Evolutionary conservation across 2,329 filamentous ascomycete species (phyloP), one percentile per base, ranked within the genome.

Genomic region (Arthrinium puccinioides): DNA sequence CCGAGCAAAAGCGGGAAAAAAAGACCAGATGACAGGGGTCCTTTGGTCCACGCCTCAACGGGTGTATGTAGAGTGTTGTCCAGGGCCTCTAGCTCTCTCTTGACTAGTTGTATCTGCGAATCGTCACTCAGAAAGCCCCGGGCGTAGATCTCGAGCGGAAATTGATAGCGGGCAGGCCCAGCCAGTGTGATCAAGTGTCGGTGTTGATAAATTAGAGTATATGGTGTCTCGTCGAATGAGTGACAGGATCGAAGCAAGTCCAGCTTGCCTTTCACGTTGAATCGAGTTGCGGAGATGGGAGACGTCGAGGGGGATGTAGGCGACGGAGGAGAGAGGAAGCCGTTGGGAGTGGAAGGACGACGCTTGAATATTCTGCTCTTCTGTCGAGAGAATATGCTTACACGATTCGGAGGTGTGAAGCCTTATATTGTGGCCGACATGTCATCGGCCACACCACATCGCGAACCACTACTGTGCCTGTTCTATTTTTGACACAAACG

Each of bases 191-290:
- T 38, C 38, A 41, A n/a, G 38, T 36, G 25, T 43, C 38, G 50
- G 42, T 45, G 43, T 52, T 53, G 53, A 65, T 62, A 62, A 62
- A 56, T 56, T 63, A 60, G 59, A 52, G 61, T 49, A 55, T 54
- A n/a, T n/a, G n/a, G n/a, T n/a, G 55, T 60, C 54, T 55, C 52
- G 57, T 56, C 46, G 49, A 65, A 66, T 61, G 67, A 74, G 62
- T 66, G 70, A 65, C 62, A 63, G 62, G 64, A 63, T 69, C 57
- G 54, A 61, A 71, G 70, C 72, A 76, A 78, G 73, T 63, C 74
- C 74, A 56, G 74, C 72, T 77, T 76, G 72, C 69, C 58, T 60
- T 66, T 64, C 55, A 64, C 60, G 45, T 44, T 42, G 43, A 46
- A 57, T 58, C 49, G 63, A 44, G 47, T 42, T 36, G 34, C n/a